Conservation (phyloP, 495 filamentous ascomycete genomes). For the Talaromyces thailandensis region DNA sequence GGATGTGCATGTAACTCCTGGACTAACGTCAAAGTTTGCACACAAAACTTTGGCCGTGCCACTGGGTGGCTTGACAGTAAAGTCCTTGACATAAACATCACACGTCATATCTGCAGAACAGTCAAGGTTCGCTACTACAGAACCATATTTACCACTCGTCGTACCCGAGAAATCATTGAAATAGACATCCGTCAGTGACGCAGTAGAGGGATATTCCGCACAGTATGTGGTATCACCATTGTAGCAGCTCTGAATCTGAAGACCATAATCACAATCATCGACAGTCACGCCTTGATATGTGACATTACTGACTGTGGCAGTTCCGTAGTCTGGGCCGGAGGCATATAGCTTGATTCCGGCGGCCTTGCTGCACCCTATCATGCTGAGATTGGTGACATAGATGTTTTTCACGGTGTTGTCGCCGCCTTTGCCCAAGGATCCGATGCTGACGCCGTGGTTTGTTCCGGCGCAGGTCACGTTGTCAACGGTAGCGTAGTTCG, state of each 20-base stretch:
- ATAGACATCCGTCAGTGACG: slow-evolving; percentile 23
- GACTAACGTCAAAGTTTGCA: slow-evolving; percentile 26
- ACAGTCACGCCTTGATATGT: slow-evolving; percentile 11
- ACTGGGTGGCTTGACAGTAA: slow-evolving; percentile 22
- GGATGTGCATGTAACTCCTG: slow-evolving; percentile 28
- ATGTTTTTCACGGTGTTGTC: neutral
- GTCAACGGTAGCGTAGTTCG: too few relatives aligned
- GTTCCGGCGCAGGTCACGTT: neutral
- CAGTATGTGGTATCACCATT: slow-evolving; percentile 32
- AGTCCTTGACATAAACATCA: slow-evolving; percentile 21
- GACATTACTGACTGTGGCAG: neutral
- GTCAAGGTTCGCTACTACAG: slow-evolving; percentile 27
- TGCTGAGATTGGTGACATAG: neutral
- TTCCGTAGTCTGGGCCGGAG: neutral
- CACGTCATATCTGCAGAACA: slow-evolving; percentile 31
- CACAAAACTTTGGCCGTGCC: slow-evolving; percentile 27
- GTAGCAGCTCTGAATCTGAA: slow-evolving; percentile 42
- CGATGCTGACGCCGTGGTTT: neutral
- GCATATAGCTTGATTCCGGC: neutral
- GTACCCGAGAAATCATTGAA: slow-evolving; percentile 29
- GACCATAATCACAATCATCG: slow-evolving; percentile 32
- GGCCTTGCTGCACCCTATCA: neutral
- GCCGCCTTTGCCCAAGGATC: neutral
- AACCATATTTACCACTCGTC: slow-evolving; percentile 30
- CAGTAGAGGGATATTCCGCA: slow-evolving; percentile 22